Percentiles rank a stretch among this genome's conserved stretches.
Evolutionary conservation across 1,139 yeast species (phyloP).

Genomic region (Geotrichum bryndzae): DNA sequence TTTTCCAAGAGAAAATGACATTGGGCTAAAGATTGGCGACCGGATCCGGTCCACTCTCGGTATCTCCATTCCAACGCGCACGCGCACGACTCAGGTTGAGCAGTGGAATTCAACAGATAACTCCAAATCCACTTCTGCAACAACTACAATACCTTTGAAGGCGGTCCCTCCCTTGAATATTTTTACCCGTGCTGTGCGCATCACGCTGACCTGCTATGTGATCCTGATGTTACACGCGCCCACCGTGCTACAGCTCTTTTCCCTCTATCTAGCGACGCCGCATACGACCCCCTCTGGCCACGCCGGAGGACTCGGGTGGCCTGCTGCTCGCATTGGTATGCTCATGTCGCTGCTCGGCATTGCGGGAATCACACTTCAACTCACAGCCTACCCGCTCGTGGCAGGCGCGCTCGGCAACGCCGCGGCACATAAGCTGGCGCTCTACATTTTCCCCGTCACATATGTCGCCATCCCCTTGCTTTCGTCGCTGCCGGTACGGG

Average conservation of each 20-base stretch:
- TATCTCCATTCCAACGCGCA: slow-evolving; percentile 1
- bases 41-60: slow-evolving; percentile 12
- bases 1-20: slow-evolving; percentile 46
- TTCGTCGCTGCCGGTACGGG: not conserved
- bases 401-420: slow-evolving; percentile 48
- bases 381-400: slow-evolving; percentile 48
- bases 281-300: slow-evolving; percentile 33
- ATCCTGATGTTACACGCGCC: slow-evolving; percentile 46
- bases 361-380: slow-evolving; percentile 47
- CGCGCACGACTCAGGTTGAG: not conserved
- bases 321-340: slow-evolving; percentile 47
- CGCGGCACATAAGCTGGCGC: slow-evolving; percentile 42
- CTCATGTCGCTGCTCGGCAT: slow-evolving; percentile 52
- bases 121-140: not conserved
- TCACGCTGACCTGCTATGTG: slow-evolving; percentile 25
- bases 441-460: slow-evolving; percentile 44
- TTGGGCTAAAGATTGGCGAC: slow-evolving; percentile 31
- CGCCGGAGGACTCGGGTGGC: slow-evolving; percentile 46
- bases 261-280: slow-evolving; percentile 53
- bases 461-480: slow-evolving; percentile 46
- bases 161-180: slow-evolving; percentile 11
- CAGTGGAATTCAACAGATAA: not conserved
- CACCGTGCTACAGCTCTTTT: slow-evolving; percentile 52
- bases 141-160: not conserved
- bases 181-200: slow-evolving; percentile 27